Evolutionary conservation across 108 stramenopile genomes (phyloP), one percentile per base, ranked within the genome.

Genomic region (Cyclostephanos invisitatus): DNA sequence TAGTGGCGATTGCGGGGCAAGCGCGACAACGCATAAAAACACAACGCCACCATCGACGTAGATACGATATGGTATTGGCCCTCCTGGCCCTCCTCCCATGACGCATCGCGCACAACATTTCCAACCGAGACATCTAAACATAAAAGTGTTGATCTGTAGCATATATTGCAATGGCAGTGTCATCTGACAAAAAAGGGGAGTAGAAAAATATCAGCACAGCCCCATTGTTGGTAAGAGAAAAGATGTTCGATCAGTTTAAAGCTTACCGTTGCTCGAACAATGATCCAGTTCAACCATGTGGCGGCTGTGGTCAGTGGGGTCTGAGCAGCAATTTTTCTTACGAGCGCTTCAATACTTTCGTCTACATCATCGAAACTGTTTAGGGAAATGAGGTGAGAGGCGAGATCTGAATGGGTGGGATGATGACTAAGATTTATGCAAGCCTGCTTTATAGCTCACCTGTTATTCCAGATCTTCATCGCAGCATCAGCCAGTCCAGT

Each of bases 241-340:
- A 22, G 66, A 18, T n/a, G 25, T 53, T 29, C 44, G 46, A 22
- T 42, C 49, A 50, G 10, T 20, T 40, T 44, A 5, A 70, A 28
- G 17, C 85, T 77, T 14, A 88, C 64, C 25, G 78, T 85, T 14
- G 83, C 69, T 60, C 91, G 70, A 20, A 91, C 68, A 53, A 93
- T 89, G n/a, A 93, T 90, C 94, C 94, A 96, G 77, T 96, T 96
- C 20, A 93, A 67, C 94, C 94, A 96, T 14, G 80, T 82, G 4
- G 89, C 89, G 47, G 88, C 83, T 15, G 69, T 75, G 12, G 57
- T 64, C 7, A 87, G 72, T 20, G 94, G 94, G 36, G 92, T 86
- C n/a, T 72, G 60, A 27, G 50, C 47, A 6, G 94, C 91, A 44
- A 91, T 85, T 7, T 71, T 62, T 37, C 55, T 68, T 14, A 91